Percentiles rank a stretch among this genome's conserved stretches.
phyloP scores from a whole-genome alignment of 306 rosid genomes.

The Mimosa pudica region DNA sequence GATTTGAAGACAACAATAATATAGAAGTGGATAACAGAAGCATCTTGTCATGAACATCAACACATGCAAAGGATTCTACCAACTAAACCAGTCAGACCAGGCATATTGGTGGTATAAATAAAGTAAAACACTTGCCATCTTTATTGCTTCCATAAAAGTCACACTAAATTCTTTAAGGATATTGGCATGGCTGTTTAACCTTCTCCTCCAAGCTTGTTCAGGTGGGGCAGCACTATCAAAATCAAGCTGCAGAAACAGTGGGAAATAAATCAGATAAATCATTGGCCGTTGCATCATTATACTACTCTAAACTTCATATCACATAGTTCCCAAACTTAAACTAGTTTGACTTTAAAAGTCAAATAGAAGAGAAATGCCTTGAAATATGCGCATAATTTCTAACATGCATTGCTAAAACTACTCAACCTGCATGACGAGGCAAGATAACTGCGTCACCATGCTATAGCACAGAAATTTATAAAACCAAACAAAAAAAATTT shows the following conservation, averaged over 20 bases:
- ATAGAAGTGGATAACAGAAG: not conserved
- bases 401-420: not conserved
- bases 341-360: not conserved
- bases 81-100: conserved; percentile 27
- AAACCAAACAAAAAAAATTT: not conserved
- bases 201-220: conserved; percentile 97
- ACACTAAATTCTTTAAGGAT: conserved; percentile 90
- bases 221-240: conserved; percentile 97
- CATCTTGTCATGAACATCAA: conserved; percentile 15
- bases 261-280: conserved; percentile 18
- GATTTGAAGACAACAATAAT: not conserved
- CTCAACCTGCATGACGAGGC: not conserved
- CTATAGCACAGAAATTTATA: not conserved
- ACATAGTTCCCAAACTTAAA: not conserved
- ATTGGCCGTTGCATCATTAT: not conserved
- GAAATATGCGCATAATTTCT: not conserved
- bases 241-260: conserved; percentile 66
- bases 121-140: conserved; percentile 68
- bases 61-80: conserved; percentile 20
- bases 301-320: not conserved
- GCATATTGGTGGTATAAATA: conserved; percentile 12
- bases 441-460: conserved; percentile 7
- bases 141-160: conserved; percentile 90
- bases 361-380: not conserved
- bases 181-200: conserved; percentile 89